These are phyloP conservation scores for Cynara cardunculus DNA, from an alignment of 129 eudicot genomes.

Conservation along the genomic window DNA sequence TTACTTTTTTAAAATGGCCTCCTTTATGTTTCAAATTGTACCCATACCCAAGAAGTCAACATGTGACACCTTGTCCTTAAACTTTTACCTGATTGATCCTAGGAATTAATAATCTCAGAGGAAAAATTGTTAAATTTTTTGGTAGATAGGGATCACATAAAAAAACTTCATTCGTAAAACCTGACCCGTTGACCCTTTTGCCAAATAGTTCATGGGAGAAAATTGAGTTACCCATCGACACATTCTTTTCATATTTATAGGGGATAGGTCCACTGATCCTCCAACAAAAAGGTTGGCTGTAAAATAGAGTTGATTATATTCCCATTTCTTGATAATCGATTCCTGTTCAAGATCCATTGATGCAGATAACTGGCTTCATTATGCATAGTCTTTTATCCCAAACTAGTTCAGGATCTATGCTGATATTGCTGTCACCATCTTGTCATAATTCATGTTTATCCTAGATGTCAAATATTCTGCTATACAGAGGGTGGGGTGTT, in stretches of 20 bases:
- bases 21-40: slow-evolving; percentile 4
- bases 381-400: not conserved
- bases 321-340: not conserved
- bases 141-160: too few relatives aligned
- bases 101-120: too few relatives aligned
- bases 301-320: not conserved
- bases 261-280: slow-evolving; percentile 20
- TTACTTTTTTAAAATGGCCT: not conserved
- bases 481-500: too few relatives aligned
- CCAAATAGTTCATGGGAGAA: too few relatives aligned
- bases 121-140: too few relatives aligned
- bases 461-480: not conserved
- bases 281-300: slow-evolving; percentile 4
- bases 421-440: not conserved
- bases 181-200: too few relatives aligned
- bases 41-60: slow-evolving; percentile 5
- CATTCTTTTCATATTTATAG: slow-evolving; percentile 35
- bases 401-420: not conserved
- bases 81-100: slow-evolving; percentile 6
- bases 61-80: slow-evolving; percentile 16
- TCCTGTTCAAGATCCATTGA: not conserved
- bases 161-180: too few relatives aligned
- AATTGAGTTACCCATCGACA: slow-evolving; percentile 24
- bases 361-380: not conserved
- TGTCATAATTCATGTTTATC: not conserved